Evolutionary conservation across 306 rosid species (phyloP).

Genomic region (Prunus persica): Prunus_persica_NCBIv2 NC_034009.1:14558001-14558500

Average conservation of each 20-base stretch:
- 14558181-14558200: slow-evolving; percentile 41
- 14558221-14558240: slow-evolving; percentile 19
- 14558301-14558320: too few relatives aligned
- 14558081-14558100: slow-evolving; percentile 84
- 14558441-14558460: not conserved
- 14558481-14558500: not conserved
- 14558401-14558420: not conserved
- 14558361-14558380: not conserved
- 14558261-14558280: slow-evolving; percentile 21
- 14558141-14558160: slow-evolving; percentile 96
- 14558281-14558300: slow-evolving; percentile 2
- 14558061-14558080: slow-evolving; percentile 75
- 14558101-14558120: slow-evolving; percentile 87
- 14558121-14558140: slow-evolving; percentile 86
- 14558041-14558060: slow-evolving; percentile 88
- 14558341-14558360: not conserved
- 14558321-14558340: not conserved
- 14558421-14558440: not conserved
- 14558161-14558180: slow-evolving; percentile 99
- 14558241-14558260: slow-evolving; percentile 21
- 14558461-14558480: not conserved
- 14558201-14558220: slow-evolving; percentile 26
- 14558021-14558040: slow-evolving; percentile 82
- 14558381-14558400: not conserved
- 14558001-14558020: slow-evolving; percentile 49